These are phyloP conservation scores for Carex pumila DNA, from an alignment of 176 grass and related monocot species.

Conservation along the genomic window DNA sequence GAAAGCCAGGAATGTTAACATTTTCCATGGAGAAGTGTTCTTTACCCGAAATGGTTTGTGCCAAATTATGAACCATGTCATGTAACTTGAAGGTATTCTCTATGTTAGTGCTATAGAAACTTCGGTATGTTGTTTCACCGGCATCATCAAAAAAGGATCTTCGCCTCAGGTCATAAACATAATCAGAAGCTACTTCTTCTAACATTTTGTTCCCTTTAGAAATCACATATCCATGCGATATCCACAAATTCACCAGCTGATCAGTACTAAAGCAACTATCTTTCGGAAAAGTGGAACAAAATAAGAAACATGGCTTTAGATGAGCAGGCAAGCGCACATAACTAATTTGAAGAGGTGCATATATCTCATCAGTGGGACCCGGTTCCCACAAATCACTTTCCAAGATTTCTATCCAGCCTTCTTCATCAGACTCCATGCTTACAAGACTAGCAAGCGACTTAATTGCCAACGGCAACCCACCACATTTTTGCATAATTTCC, in stretches of 20 bases:
- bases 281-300: slow-evolving; percentile 30
- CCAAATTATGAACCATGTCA: slow-evolving; percentile 30
- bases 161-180: slow-evolving; percentile 21
- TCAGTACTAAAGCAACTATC: slow-evolving; percentile 1
- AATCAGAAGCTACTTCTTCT: slow-evolving; percentile 18
- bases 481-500: slow-evolving; percentile 21
- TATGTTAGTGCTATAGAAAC: slow-evolving; percentile 6
- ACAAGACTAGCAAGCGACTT: slow-evolving; percentile 32
- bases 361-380: slow-evolving; percentile 4
- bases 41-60: slow-evolving; percentile 16
- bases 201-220: slow-evolving; percentile 1
- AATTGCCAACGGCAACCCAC: slow-evolving; percentile 20
- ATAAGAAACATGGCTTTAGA: slow-evolving; percentile 31
- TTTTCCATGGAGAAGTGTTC: slow-evolving; percentile 23
- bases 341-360: slow-evolving; percentile 26
- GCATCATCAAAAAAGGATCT: slow-evolving; percentile 35
- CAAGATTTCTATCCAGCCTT: slow-evolving; percentile 15
- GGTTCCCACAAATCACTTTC: slow-evolving; percentile 27
- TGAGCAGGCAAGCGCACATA: slow-evolving; percentile 20
- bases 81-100: slow-evolving; percentile 28
- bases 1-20: not conserved
- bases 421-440: not conserved
- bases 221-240: slow-evolving; percentile 21
- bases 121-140: not conserved
- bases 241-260: slow-evolving; percentile 13